Evolutionary conservation across 2,329 filamentous ascomycete genomes (phyloP), one percentile per base, ranked within the genome.

Genomic region (Xylaria sp.): DNA sequence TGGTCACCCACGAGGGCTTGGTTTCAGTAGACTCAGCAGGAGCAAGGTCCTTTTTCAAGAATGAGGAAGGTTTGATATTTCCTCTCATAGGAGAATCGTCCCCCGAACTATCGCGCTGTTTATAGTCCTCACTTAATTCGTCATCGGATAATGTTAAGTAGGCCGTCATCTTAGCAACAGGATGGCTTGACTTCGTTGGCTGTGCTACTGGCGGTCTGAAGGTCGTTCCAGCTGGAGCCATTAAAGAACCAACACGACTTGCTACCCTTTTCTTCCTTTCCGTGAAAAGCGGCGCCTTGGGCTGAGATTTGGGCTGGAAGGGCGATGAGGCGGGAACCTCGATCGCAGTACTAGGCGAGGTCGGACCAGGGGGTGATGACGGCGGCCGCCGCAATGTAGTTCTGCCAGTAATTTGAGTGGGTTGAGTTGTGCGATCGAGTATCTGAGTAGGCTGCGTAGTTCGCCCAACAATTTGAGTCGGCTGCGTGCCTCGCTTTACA

Each of bases 311-410:
- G n/a, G 83, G 80, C 68, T 87, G 86, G 66, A 90, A 85, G 1
- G 94, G 94, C 0, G 95, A 98, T 2, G 94, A 98, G n/a, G 93
- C 93, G 35, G 91, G 90, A 2, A 98, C 94, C 79, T 97, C 94
- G 65, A 98, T 78, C 21, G 83, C 75, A 40, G 83, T 82, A 29
- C 79, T 74, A 9, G 83, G 82, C 0, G 86, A 86, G 8, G 85
- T 71, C 23, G 77, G 75, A n/a, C 66, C 70, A 83, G 27, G 81
- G 81, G 53, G 78, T 44, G 51, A 80, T 42, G 65, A 79, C 54
- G 50, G 75, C 61, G n/a, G 71, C 57, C 54, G 71, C 37, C 54
- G 71, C 37, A 84, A 78, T 2, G 84, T 86, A 23, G 73, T 70
- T 55, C 71, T 71, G 62, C 70, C 69, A 3, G 82, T 78, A 23